Evolutionary conservation across 768 basidiomycete genomes (phyloP), one percentile per base, ranked within the genome.

Genomic region (Boletales sp.): DNA sequence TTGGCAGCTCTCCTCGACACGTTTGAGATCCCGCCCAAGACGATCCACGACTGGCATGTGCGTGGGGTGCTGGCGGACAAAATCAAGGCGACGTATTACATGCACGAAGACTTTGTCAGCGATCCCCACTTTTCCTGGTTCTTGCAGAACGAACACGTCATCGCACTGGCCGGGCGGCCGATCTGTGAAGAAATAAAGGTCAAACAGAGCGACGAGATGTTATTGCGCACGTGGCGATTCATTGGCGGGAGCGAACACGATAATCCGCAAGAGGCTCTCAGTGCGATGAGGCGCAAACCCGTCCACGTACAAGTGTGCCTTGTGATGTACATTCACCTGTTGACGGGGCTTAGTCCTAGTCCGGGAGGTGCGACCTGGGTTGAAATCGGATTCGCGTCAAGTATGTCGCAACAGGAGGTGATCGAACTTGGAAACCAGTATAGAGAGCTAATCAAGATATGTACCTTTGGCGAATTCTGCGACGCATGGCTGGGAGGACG

Each of bases 121-220:
- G 71, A 67, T 13, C 45, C 15, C 11, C 70, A 67, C 54, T 72
- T 69, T 44, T 41, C 65, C 2, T 72, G 73, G 73, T 71, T 74
- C 48, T 52, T 70, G 36, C 21, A 67, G 35, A 68, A 74, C 49
- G 61, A 68, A 41, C 52, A 64, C 41, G 48, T 74, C 10, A 36
- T 74, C 28, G 37, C 41, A 13, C 13, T 19, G 34, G 60, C 70
- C 11, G 40, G 43, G 12, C 13, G 37, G 18, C 28, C 43, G 3
- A 21, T 36, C 11, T 19, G 36, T 6, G n/a, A 11, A 28, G n/a
- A 11, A 5, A 28, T 28, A 28, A 28, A 41, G 14, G 17, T 35
- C 9, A 14, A n/a, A 5, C 35, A 17, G 10, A 34, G 45, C 25
- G 25, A 28, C 25, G 25, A 7, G 25, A 28, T 7, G 6, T 7